phyloP scores from a whole-genome alignment of 2,329 filamentous ascomycete species.

The Aspergillus costaricaensis region DNA sequence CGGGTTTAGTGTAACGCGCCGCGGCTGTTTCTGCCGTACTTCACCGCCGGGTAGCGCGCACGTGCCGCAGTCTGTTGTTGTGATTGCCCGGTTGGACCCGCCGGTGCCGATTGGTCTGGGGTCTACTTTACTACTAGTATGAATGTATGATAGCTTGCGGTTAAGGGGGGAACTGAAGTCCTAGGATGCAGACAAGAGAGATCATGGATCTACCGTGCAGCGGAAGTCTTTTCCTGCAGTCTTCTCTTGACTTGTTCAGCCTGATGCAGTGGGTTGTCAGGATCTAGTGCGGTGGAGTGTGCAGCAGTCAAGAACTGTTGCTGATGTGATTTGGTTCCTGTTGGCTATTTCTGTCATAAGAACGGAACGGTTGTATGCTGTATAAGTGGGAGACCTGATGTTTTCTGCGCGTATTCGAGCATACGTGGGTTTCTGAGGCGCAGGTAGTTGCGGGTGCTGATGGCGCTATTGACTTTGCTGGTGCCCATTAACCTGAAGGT shows the following conservation, averaged over 20 bases:
- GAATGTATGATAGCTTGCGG: no score
- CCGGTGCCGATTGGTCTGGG: constrained; percentile 2
- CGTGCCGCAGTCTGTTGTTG: constrained; percentile 12
- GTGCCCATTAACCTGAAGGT: no score
- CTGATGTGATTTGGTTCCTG: background rate
- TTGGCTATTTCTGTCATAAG: background rate
- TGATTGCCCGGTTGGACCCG: constrained; percentile 6
- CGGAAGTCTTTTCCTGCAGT: background rate
- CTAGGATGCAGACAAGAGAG: no score
- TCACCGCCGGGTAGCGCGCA: constrained; percentile 11
- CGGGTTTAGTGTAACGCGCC: constrained; percentile 1
- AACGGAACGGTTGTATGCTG: no score
- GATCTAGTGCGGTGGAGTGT: background rate
- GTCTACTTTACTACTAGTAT: background rate
- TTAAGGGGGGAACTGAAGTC: no score
- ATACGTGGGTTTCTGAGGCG: no score
- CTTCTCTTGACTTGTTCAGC: background rate
- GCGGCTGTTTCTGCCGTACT: constrained; percentile 3
- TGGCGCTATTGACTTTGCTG: no score
- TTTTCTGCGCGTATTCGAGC: no score
- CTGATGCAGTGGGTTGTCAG: background rate
- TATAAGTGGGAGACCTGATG: accelerated
- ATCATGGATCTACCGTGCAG: background rate
- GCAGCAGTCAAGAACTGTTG: background rate
- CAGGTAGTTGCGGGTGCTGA: no score